phyloP scores from a whole-genome alignment of 2,329 filamentous ascomycete genomes.

The Cordyceps fumosorosea region DNA sequence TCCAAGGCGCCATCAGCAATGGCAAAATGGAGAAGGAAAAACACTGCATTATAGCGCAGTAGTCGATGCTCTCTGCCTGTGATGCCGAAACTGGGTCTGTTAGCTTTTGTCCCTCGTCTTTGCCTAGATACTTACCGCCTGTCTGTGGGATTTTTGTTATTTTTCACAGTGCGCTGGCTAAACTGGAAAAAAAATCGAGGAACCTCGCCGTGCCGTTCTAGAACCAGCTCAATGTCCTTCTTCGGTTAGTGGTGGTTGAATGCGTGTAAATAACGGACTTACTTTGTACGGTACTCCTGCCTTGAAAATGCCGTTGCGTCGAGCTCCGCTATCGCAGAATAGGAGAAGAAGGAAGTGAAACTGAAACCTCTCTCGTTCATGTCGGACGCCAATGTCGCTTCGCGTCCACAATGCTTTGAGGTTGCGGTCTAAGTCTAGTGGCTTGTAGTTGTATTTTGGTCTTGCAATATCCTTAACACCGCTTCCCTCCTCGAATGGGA shows the following conservation, averaged over 20 bases:
- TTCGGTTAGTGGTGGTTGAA: not conserved
- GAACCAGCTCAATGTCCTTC: not conserved
- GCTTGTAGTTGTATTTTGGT: constrained; percentile 5
- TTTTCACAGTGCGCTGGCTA: not conserved
- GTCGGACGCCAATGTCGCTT: not conserved
- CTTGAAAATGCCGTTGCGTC: not conserved
- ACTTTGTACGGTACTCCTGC: constrained; percentile 4
- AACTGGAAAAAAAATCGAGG: constrained; percentile 1
- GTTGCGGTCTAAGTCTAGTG: constrained; percentile 1
- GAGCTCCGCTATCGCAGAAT: constrained; percentile 5
- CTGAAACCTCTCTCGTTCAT: not conserved
- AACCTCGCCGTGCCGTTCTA: not conserved
- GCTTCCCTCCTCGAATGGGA: not conserved
- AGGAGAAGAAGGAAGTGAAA: constrained; percentile 1
- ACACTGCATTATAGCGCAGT: constrained; percentile 5
- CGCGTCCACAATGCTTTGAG: constrained; percentile 1
- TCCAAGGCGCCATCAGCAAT: constrained; percentile 9
- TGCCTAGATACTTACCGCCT: not conserved
- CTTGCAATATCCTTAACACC: not conserved
- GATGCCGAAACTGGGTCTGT: not conserved
- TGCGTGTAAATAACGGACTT: not conserved
- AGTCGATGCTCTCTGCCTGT: constrained; percentile 1
- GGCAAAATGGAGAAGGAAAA: constrained; percentile 7
- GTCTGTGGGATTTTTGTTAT: not conserved
- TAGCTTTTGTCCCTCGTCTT: not conserved